Evolutionary conservation across 345 rosid species (phyloP).

Genomic region (Populus nigra): DNA sequence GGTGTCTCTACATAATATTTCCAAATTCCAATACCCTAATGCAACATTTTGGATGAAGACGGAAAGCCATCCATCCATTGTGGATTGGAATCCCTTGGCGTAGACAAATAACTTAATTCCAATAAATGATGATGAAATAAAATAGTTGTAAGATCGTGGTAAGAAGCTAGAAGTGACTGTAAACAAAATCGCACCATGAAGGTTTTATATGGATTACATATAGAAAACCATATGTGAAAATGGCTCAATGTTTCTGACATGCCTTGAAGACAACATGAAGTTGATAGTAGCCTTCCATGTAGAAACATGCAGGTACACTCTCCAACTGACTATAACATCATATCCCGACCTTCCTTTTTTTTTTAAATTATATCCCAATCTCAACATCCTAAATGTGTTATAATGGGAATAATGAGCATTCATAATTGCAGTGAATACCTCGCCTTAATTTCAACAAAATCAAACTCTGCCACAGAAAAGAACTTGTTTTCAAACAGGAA

Average conservation of each 20-base stretch:
- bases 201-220: neutral
- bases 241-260: neutral
- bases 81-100: neutral
- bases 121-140: neutral
- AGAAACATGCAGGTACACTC: no score
- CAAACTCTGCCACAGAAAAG: neutral
- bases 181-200: neutral
- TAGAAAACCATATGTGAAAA: neutral
- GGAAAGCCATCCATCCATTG: neutral
- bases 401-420: neutral
- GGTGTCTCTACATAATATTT: no score
- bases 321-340: neutral
- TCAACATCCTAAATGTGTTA: neutral
- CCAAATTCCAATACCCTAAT: no score
- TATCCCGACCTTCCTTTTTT: neutral
- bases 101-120: neutral
- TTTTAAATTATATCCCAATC: neutral
- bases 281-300: neutral
- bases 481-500: neutral
- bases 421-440: neutral
- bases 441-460: neutral
- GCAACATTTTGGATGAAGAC: neutral
- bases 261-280: neutral
- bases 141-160: neutral
- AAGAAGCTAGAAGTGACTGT: neutral